Evolutionary conservation across 192 early-diverging fungal species (phyloP).

Genomic region (Diversispora epigaea): DNA sequence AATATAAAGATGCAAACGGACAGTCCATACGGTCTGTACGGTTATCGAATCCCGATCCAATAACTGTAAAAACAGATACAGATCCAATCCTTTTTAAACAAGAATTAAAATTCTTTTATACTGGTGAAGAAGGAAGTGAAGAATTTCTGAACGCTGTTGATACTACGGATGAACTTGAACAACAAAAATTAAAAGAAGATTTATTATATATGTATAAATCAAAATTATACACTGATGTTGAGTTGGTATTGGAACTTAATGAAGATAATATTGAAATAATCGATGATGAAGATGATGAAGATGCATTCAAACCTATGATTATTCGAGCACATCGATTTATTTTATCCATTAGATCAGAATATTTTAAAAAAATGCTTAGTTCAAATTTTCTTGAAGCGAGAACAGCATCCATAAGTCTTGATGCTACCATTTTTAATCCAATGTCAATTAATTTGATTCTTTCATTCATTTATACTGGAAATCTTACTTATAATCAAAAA

Average conservation of each 20-base stretch:
- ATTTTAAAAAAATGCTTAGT: slow-evolving; percentile 25
- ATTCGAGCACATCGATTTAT: slow-evolving; percentile 28
- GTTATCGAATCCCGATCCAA: slow-evolving; percentile 21
- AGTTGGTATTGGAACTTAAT: slow-evolving; percentile 4
- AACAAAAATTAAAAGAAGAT: slow-evolving; percentile 33
- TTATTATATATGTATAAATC: slow-evolving; percentile 35
- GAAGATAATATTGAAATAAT: slow-evolving; percentile 22
- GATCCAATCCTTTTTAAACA: slow-evolving; percentile 21
- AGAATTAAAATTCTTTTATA: slow-evolving; percentile 35
- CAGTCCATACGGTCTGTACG: slow-evolving; percentile 23
- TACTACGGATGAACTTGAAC: slow-evolving; percentile 32
- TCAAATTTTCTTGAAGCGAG: slow-evolving; percentile 21
- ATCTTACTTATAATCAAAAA: slow-evolving; percentile 20
- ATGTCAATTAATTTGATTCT: slow-evolving; percentile 31
- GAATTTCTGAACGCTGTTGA: slow-evolving; percentile 33
- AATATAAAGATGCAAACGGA: slow-evolving; percentile 30
- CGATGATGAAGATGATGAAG: slow-evolving; percentile 13
- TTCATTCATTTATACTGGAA: slow-evolving; percentile 32
- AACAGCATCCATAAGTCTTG: not conserved
- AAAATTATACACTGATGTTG: slow-evolving; percentile 32
- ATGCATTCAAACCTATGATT: not conserved
- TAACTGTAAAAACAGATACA: slow-evolving; percentile 20
- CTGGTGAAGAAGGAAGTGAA: slow-evolving; percentile 32
- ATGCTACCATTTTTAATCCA: slow-evolving; percentile 25
- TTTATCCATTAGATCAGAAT: slow-evolving; percentile 29